A percentile compares a stretch with the other conserved stretches of the same genome.
phyloP scores from a whole-genome alignment of 2,329 filamentous ascomycete species.

The Aureobasidium sp. region DNA sequence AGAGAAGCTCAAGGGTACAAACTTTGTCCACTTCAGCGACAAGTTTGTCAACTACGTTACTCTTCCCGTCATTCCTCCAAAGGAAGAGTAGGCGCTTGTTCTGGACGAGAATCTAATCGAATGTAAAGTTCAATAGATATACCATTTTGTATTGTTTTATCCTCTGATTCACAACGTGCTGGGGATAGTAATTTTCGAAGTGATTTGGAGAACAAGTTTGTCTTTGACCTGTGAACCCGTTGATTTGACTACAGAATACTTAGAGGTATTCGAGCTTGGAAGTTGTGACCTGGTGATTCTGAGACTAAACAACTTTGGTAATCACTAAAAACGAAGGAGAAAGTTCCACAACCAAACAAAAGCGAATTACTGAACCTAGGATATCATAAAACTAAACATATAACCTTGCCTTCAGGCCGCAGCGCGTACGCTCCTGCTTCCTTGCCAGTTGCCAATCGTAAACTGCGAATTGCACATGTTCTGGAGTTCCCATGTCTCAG shows the following conservation, averaged over 20 bases:
- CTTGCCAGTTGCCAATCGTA: constrained; percentile 38
- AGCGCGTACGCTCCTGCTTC: constrained; percentile 3
- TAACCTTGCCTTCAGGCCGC: neutral
- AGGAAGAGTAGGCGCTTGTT: constrained; percentile 11
- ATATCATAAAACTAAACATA: neutral
- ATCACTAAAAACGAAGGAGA: neutral
- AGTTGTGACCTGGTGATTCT: too few relatives aligned
- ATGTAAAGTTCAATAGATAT: neutral
- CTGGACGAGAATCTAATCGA: neutral
- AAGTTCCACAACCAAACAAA: too few relatives aligned
- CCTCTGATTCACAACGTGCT: neutral
- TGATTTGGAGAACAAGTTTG: neutral
- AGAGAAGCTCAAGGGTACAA: constrained; percentile 38
- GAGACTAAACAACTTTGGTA: too few relatives aligned
- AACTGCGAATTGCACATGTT: constrained; percentile 56
- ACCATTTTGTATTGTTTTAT: neutral
- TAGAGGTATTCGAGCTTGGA: too few relatives aligned
- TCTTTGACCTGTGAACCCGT: neutral
- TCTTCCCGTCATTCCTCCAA: constrained; percentile 44
- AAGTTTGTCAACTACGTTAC: constrained; percentile 43
- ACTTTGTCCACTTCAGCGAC: constrained; percentile 46
- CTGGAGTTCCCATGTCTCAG: constrained; percentile 57
- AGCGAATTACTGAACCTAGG: neutral
- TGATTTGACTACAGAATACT: too few relatives aligned
- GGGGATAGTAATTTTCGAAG: neutral